phyloP scores from a whole-genome alignment of 371 early-diverging fungal genomes.

The Chytridiales sp. region DNA sequence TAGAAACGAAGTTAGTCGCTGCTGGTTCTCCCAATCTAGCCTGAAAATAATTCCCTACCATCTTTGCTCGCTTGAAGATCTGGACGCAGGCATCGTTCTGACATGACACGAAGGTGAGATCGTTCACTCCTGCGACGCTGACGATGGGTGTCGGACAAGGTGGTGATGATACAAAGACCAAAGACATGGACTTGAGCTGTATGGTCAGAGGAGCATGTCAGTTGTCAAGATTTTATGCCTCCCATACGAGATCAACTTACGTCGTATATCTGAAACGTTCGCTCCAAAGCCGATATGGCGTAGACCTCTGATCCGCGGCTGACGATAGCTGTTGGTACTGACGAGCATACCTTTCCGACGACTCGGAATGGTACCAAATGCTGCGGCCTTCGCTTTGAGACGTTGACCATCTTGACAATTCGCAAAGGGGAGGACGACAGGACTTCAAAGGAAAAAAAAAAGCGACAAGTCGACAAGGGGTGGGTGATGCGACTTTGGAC shows the following conservation, averaged over 20 bases:
- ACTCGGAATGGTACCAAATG: slow-evolving; percentile 84
- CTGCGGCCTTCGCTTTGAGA: too few relatives aligned
- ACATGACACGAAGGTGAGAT: slow-evolving; percentile 73
- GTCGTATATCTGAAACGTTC: slow-evolving; percentile 85
- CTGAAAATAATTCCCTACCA: slow-evolving; percentile 39
- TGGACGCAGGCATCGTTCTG: slow-evolving; percentile 65
- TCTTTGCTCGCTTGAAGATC: slow-evolving; percentile 75
- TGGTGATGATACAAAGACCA: slow-evolving; percentile 8
- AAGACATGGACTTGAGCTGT: slow-evolving; percentile 16
- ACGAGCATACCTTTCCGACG: slow-evolving; percentile 83
- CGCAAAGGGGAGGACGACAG: too few relatives aligned
- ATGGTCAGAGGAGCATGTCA: slow-evolving; percentile 28
- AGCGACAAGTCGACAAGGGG: too few relatives aligned
- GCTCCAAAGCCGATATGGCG: slow-evolving; percentile 80
- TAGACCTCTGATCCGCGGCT: slow-evolving; percentile 67
- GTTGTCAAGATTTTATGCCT: neutral
- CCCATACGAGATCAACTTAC: slow-evolving; percentile 18
- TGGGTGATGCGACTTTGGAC: too few relatives aligned
- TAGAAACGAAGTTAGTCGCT: neutral
- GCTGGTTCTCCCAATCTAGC: neutral
- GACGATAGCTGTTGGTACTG: slow-evolving; percentile 76
- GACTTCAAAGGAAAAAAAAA: too few relatives aligned
- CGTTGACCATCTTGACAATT: too few relatives aligned
- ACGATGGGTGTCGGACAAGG: slow-evolving; percentile 69
- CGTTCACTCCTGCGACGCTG: slow-evolving; percentile 68